These are phyloP conservation scores for Actinomucor elegans DNA, from an alignment of 371 early-diverging fungal genomes.

Conservation along the genomic window DNA sequence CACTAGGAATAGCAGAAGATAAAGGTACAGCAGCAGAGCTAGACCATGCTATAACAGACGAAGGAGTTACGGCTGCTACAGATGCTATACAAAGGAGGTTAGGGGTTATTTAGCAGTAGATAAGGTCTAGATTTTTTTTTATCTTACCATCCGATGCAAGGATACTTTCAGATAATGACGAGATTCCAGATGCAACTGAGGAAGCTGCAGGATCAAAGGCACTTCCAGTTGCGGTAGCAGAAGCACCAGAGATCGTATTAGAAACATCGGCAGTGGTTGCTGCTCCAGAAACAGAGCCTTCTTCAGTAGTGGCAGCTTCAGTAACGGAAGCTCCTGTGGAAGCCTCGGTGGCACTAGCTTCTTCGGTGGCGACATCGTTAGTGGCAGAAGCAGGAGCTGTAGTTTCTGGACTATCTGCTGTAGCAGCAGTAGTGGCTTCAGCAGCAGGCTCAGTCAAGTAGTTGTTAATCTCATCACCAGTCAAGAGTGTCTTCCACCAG, in stretches of 20 bases:
- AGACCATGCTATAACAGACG: constrained; percentile 9
- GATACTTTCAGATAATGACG: not conserved
- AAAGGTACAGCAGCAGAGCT: constrained; percentile 7
- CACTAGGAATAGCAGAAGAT: not conserved
- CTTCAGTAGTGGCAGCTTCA: not conserved
- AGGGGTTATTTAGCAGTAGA: not conserved
- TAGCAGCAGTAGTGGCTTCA: constrained; percentile 2
- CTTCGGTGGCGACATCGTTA: not conserved
- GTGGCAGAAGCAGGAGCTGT: constrained; percentile 3
- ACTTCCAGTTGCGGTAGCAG: not conserved
- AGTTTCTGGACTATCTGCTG: not conserved
- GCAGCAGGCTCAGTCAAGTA: constrained; percentile 15
- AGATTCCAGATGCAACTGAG: not conserved
- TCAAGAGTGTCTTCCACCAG: constrained; percentile 25
- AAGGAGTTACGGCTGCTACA: constrained; percentile 1
- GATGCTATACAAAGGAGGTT: not conserved
- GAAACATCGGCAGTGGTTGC: not conserved
- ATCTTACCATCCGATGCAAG: constrained; percentile 2
- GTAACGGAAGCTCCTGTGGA: not conserved
- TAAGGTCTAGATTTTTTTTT: not conserved
- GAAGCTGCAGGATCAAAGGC: not conserved
- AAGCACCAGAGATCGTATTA: not conserved
- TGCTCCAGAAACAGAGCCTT: not conserved
- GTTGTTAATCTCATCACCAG: constrained; percentile 13
- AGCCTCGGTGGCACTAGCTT: not conserved